Evolutionary conservation across 495 filamentous ascomycete genomes (phyloP), one percentile per base, ranked within the genome.

Genomic region (Penicillium soppii): DNA sequence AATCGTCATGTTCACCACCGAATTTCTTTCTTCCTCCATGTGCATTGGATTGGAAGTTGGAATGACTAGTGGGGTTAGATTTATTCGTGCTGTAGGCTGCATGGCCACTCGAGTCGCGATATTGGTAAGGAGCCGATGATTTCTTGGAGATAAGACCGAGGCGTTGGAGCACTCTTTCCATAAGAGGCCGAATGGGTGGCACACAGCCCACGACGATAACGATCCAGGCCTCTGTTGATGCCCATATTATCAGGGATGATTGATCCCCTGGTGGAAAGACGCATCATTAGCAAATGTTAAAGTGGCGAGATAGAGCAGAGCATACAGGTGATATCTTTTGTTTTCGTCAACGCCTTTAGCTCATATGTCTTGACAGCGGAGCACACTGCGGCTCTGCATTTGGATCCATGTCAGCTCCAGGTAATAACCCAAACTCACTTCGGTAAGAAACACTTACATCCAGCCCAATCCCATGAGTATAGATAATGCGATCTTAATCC

Each of bases 391-490:
- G 63, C 62, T 40, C 59, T 62, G 22, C 10, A 30, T 25, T 23
- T 19, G 20, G 10, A 15, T 26, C 3, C 22, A 7, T 35, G 30
- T 33, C 13, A 23, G 26, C n/a, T 16, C 16, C 12, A 5, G 12
- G 27, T 17, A 41, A 42, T 7, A n/a, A 10, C 29, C 5, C 8
- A 32, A 7, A 12, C 10, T 13, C 3, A 12, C 6, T 29, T 15
- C 8, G 22, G n/a, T 21, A 40, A n/a, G 17, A 25, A 33, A 7
- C 25, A 64, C 67, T 7, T 47, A 74, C 68, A 75, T 62, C 38
- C 69, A 58, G 8, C 69, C 64, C n/a, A 70, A 32, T 2, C 71
- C 66, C 71, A 75, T 74, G 8, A 74, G 50, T 5, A 68, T 29
- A 7, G 58, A 71, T 19, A 74, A 33, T 0, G 61, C 68, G 23